phyloP scores from a whole-genome alignment of 371 early-diverging fungal genomes.

The Coemansia sp. region DNA sequence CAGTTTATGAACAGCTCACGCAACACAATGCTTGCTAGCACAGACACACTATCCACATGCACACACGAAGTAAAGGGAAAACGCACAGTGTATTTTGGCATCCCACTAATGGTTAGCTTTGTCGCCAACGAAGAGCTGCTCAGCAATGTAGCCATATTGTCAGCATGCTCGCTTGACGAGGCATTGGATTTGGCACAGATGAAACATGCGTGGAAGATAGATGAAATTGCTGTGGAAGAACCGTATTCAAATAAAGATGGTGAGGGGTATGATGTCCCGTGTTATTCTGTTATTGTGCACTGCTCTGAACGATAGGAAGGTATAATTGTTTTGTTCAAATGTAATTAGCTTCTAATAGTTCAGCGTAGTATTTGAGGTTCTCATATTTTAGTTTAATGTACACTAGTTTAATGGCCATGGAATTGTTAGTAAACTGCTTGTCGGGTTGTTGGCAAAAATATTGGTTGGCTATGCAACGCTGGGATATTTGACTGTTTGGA shows the following conservation, averaged over 20 bases:
- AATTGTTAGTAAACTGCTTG: no score
- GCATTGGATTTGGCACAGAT: not conserved
- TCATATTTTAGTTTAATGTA: no score
- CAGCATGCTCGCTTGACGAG: not conserved
- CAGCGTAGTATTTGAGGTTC: no score
- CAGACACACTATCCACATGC: not conserved
- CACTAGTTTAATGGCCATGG: no score
- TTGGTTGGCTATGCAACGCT: no score
- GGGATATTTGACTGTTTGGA: no score
- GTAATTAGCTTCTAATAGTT: not conserved
- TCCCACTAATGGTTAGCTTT: not conserved
- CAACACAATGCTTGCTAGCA: not conserved
- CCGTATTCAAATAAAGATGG: not conserved
- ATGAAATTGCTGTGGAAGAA: not conserved
- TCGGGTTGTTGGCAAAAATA: no score
- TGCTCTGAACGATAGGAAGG: not conserved
- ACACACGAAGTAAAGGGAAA: not conserved
- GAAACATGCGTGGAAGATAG: not conserved
- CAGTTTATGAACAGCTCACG: constrained; percentile 5
- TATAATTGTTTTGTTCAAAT: not conserved
- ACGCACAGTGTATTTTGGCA: not conserved
- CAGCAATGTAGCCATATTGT: not conserved
- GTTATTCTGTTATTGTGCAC: not conserved
- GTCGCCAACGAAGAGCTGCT: not conserved
- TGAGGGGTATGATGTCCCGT: not conserved